Evolutionary conservation across 495 filamentous ascomycete species (phyloP).

Genomic region (Penicillium roqueforti): DNA sequence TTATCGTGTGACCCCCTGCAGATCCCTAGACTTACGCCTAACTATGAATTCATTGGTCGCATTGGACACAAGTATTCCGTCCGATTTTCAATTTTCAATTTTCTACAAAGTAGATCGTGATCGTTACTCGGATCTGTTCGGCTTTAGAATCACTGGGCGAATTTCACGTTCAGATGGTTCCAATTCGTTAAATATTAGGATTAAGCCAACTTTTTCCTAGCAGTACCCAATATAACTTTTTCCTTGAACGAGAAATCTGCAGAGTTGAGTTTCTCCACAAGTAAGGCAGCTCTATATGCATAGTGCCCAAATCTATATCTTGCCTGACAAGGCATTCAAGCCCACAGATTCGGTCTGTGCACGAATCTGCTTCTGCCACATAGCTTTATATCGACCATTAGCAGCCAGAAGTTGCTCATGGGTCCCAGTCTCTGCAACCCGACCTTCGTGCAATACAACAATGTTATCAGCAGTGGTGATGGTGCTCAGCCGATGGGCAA

Average conservation of each 20-base stretch:
- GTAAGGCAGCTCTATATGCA: background rate
- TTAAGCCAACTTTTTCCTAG: too few relatives aligned
- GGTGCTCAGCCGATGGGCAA: slow-evolving; percentile 73
- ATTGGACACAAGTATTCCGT: background rate
- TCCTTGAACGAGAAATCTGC: background rate
- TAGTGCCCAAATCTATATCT: background rate
- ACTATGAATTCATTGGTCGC: background rate
- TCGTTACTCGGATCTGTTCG: background rate
- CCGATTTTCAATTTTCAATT: too few relatives aligned
- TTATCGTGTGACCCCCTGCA: background rate
- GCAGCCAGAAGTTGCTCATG: slow-evolving; percentile 43
- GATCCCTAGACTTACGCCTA: background rate
- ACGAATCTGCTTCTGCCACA: slow-evolving; percentile 74
- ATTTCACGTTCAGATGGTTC: background rate
- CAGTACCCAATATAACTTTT: background rate
- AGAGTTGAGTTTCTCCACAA: background rate
- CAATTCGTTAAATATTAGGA: too few relatives aligned
- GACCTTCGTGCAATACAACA: background rate
- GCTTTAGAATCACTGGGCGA: background rate
- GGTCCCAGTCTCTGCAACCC: background rate
- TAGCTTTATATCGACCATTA: slow-evolving; percentile 65
- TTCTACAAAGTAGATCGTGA: too few relatives aligned
- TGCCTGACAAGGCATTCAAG: background rate
- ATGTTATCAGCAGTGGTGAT: slow-evolving; percentile 44
- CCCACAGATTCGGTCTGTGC: background rate